phyloP scores from a whole-genome alignment of 2,329 filamentous ascomycete genomes.

The Hymenoscyphus infarciens region DNA sequence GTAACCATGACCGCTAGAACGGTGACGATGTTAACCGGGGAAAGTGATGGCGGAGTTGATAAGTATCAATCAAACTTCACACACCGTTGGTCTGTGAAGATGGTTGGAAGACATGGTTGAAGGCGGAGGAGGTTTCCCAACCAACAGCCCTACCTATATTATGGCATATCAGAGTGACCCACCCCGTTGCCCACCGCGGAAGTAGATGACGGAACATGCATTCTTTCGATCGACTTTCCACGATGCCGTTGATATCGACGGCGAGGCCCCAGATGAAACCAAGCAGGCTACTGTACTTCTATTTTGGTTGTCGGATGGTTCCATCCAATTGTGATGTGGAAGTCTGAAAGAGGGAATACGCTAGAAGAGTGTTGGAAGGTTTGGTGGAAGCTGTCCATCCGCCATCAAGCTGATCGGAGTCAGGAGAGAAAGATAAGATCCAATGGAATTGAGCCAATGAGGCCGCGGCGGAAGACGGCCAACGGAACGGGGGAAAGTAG shows the following conservation, averaged over 20 bases:
- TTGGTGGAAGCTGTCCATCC: background rate
- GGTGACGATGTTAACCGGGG: background rate
- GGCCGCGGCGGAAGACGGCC: too few species aligned
- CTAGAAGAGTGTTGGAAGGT: constrained; percentile 3
- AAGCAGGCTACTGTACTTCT: too few species aligned
- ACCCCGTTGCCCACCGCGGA: background rate
- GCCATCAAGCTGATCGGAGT: too few species aligned
- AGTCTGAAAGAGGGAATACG: constrained; percentile 2
- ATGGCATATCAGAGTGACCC: background rate
- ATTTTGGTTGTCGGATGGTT: background rate
- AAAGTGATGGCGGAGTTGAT: background rate
- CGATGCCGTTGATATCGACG: too few species aligned
- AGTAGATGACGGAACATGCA: background rate
- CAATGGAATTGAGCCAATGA: too few species aligned
- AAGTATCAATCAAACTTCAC: background rate
- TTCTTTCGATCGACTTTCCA: too few species aligned
- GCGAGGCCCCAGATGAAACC: background rate
- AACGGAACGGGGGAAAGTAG: too few species aligned
- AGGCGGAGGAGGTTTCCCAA: background rate
- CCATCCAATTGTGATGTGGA: background rate
- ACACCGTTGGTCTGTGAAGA: background rate
- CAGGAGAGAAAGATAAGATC: background rate
- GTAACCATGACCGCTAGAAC: too few species aligned
- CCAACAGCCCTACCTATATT: background rate
- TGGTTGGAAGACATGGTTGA: too few species aligned